A percentile compares a stretch with the other conserved stretches of the same genome.
These are phyloP conservation scores for Potentilla sterilis DNA, from an alignment of 306 rosid genomes.

Conservation along the genomic window DNA sequence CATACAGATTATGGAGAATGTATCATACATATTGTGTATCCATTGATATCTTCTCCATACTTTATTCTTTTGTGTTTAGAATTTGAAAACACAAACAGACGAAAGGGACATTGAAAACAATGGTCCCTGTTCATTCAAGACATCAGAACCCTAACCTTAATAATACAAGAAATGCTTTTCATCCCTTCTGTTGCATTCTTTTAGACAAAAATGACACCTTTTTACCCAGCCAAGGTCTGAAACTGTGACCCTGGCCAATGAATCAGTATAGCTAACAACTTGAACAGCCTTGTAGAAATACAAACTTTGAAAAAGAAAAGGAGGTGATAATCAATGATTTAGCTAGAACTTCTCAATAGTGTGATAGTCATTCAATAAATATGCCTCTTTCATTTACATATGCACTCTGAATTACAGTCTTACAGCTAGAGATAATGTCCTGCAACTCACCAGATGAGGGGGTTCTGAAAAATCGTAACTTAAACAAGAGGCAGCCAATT, in stretches of 20 bases:
- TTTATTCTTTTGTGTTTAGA: neutral
- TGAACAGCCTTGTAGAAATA: neutral
- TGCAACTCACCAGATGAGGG: constrained; percentile 74
- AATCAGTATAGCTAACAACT: neutral
- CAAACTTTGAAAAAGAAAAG: neutral
- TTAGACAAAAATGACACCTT: neutral
- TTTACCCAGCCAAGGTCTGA: neutral
- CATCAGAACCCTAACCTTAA: neutral
- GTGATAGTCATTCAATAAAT: neutral
- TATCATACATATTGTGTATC: neutral
- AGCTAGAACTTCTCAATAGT: neutral
- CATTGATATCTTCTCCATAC: neutral
- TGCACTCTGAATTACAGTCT: neutral
- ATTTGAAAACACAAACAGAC: neutral
- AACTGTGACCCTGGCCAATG: neutral
- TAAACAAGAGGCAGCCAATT: constrained; percentile 66
- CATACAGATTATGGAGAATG: neutral
- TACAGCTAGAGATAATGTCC: neutral
- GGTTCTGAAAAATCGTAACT: constrained; percentile 60
- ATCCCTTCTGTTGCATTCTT: neutral
- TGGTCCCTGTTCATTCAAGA: neutral
- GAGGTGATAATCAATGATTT: neutral
- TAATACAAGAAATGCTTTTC: neutral
- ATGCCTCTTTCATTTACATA: neutral
- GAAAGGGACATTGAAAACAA: neutral